Conservation (phyloP, 2,329 filamentous ascomycete species). For the Hymenoscyphus scutula region DNA sequence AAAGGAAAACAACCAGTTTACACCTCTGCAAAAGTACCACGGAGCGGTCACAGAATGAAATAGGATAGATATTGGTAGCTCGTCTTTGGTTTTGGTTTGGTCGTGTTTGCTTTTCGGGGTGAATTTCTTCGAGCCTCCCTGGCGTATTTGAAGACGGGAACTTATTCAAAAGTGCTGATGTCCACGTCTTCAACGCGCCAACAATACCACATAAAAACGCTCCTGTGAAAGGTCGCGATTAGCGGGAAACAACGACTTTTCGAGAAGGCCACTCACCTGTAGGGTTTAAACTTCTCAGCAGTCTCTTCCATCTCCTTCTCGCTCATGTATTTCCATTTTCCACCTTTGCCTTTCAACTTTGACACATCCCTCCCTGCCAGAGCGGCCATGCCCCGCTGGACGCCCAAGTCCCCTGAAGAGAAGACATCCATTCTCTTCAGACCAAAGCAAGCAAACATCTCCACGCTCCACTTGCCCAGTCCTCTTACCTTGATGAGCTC, state of each 20-base stretch:
- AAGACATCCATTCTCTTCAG: slow-evolving; percentile 94
- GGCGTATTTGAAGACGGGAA: too few relatives aligned
- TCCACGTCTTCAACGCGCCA: slow-evolving; percentile 84
- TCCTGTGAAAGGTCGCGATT: slow-evolving; percentile 48
- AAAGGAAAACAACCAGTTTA: too few relatives aligned
- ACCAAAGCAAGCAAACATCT: slow-evolving; percentile 98
- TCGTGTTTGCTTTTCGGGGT: too few relatives aligned
- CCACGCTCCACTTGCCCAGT: slow-evolving; percentile 85
- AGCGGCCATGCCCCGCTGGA: slow-evolving; percentile 90
- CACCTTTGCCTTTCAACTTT: slow-evolving; percentile 78
- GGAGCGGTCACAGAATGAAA: too few relatives aligned
- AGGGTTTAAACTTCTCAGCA: slow-evolving; percentile 77
- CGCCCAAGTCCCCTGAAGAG: slow-evolving; percentile 84
- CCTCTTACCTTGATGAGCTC: slow-evolving; percentile 83
- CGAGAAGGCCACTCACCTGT: slow-evolving; percentile 51
- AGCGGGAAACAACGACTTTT: slow-evolving; percentile 1
- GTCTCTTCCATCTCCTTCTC: slow-evolving; percentile 89
- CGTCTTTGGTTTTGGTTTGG: too few relatives aligned
- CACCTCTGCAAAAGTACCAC: too few relatives aligned
- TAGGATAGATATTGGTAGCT: too few relatives aligned
- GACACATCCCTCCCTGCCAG: slow-evolving; percentile 79
- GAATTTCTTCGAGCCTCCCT: too few relatives aligned
- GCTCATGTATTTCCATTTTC: slow-evolving; percentile 98
- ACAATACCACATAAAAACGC: slow-evolving; percentile 98
- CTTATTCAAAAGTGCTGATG: slow-evolving; percentile 47